Evolutionary conservation across 169 alveolate species (phyloP), one percentile per base, ranked within the genome.

Genomic region (Pseudocohnilembus persalinus): DNA sequence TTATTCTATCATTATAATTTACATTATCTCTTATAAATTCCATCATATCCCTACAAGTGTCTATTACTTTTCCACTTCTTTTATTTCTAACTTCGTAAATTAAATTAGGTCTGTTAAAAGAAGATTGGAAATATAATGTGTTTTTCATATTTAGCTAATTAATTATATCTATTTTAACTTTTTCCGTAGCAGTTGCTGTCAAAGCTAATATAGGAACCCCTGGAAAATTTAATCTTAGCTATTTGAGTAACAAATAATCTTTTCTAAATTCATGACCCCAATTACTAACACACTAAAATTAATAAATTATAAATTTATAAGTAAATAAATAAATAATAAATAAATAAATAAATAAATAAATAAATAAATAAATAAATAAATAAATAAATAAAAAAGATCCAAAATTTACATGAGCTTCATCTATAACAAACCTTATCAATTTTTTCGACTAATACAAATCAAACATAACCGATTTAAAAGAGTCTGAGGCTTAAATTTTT

Each of bases 251-350:
- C 63, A 98, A 88, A 89, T 98, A 98, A 87, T 99, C 99, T 33
- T 98, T 97, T 77, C 99, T 95, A 88, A 99, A 99, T 88, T 99
- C 99, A 90, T 98, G 97, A 0, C 99, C 99, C 99, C 99, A 99
- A 78, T 98, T 98, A 73, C 99, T 96, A 31, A 99, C 99, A 93
- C 99, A 99, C 68, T 49, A 49, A n/a, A n/a, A 49, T 49, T 49
- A 49, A 49, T 49, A 11, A 11, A 11, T 49, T 49, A 11, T 11
- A 11, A 49, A 49, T 11, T 49, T 49, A 49, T 49, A 49, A 49
- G 26, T 49, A 20, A 49, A 49, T 11, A 20, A 49, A 11, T 11
- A 49, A 49, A 11, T 49, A 11, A 49, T 49, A 49, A 49, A n/a
- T 49, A 20, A 49, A 49, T 11, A 20, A 49, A 11, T 11, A 49